Evolutionary conservation across 306 rosid species (phyloP).

Genomic region (Quercus mongolica): DNA sequence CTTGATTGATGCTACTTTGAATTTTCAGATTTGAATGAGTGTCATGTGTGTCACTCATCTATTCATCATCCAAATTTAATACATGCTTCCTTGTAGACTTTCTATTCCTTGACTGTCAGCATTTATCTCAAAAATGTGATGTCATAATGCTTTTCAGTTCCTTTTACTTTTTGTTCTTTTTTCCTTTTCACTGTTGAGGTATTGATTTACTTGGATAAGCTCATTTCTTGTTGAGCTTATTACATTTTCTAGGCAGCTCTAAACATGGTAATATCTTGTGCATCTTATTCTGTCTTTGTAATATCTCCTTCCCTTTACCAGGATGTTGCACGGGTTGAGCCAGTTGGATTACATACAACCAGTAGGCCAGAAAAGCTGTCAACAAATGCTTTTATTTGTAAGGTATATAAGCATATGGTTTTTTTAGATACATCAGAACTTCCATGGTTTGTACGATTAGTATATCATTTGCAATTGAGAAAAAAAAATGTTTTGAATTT

Average conservation of each 20-base stretch:
- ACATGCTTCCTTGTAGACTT: no score
- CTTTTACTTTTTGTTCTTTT: not conserved
- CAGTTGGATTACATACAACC: slow-evolving; percentile 19
- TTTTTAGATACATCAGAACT: slow-evolving; percentile 5
- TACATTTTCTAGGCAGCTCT: not conserved
- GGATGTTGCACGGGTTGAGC: slow-evolving; percentile 28
- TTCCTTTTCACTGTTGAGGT: not conserved
- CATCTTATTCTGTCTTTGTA: slow-evolving; percentile 2
- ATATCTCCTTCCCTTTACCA: slow-evolving; percentile 15
- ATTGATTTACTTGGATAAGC: not conserved
- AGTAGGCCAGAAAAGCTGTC: slow-evolving; percentile 35
- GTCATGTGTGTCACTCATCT: no score
- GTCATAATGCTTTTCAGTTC: not conserved
- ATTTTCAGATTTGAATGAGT: no score
- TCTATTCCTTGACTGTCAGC: not conserved
- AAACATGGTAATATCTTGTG: not conserved
- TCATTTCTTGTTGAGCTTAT: not conserved
- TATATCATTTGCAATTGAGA: not conserved
- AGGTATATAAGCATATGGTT: slow-evolving; percentile 31
- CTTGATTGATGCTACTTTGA: no score
- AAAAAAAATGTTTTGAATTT: not conserved
- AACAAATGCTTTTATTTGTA: slow-evolving; percentile 31
- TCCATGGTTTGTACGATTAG: not conserved
- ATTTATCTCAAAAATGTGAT: not conserved
- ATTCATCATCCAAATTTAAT: no score